phyloP scores from a whole-genome alignment of 495 filamentous ascomycete genomes.

The Neurospora sp. region DNA sequence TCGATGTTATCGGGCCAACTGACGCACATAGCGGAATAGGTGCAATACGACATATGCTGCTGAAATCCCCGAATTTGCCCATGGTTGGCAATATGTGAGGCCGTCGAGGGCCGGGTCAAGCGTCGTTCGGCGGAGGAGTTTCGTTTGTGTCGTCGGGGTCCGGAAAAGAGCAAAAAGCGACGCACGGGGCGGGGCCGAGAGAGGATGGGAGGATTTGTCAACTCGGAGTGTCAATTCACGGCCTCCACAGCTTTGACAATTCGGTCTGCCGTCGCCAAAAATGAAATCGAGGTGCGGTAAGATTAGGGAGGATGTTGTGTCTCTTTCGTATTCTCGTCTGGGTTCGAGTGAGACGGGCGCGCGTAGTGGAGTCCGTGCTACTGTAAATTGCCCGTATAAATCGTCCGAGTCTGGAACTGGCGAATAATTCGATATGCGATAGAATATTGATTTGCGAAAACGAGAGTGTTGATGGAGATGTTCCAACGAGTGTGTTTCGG shows the following conservation, averaged over 20 bases:
- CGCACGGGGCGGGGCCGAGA: neutral
- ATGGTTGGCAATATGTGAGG: conserved; percentile 36
- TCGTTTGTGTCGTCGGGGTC: neutral
- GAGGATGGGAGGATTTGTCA: neutral
- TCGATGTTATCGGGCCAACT: conserved; percentile 53
- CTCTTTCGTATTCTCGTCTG: neutral
- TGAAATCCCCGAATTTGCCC: conserved; percentile 80
- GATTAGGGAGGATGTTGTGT: neutral
- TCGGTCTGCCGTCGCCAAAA: neutral
- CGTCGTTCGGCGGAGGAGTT: neutral
- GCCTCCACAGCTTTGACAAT: neutral
- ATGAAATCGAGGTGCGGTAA: neutral
- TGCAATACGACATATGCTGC: conserved; percentile 73
- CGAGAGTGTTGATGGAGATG: neutral
- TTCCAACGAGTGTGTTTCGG: conserved; percentile 2
- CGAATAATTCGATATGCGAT: neutral
- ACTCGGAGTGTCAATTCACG: neutral
- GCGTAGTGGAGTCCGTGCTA: neutral
- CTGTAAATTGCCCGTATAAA: neutral
- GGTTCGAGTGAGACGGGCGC: neutral
- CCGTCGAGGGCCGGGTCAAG: conserved; percentile 4
- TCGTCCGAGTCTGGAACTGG: neutral
- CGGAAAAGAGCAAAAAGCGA: neutral
- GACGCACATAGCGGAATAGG: conserved; percentile 81
- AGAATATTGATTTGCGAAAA: neutral